Base-by-base conservation (phyloP, 2,329 filamentous ascomycete species). In the Didymella pinodella region DNA sequence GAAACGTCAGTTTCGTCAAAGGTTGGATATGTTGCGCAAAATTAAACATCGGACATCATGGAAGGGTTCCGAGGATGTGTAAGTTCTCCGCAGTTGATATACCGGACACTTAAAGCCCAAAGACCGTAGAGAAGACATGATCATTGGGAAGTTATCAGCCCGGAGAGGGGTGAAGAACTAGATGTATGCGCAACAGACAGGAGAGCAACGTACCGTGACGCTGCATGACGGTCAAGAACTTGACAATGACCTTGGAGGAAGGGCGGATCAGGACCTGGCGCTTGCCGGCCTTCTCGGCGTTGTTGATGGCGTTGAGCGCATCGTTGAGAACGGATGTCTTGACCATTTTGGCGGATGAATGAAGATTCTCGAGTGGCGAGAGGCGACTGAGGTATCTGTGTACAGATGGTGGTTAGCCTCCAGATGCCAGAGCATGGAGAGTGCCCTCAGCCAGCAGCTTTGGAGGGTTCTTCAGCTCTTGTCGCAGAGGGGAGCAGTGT, bases 41-140 rank as follows among this genome's bases (percentile, higher is more conserved):
- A 90, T 88, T 96, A 96, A 97, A 97, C 89, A 90, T 91, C 86
- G 85, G 83, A 90, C 88, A 84, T 93, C 90, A 95, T 78, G 77
- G 80, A 84, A 78, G 83, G 64, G 57, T 66, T 91, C 87, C 85
- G 90, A 89, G 88, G 92, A 96, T 90, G 90, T 97, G 93, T 97
- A 96, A 97, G 93, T 94, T 90, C 90, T 87, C 89, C 89, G 89
- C 87, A 75, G 70, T 68, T 84, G 81, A 95, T 99, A 83, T 99
- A 91, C 96, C 95, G 94, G 92, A 88, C 88, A 96, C 88, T 98
- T 98, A 99, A 98, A 99, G 92, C 93, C 92, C 94, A 92, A 88
- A 90, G 86, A 89, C 90, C 91, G 93, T 97, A 82, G 79, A 85
- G 75, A 65, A 78, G 80, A 86, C 87, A 88, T 90, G 89, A 94